Conservation (phyloP, 306 rosid genomes). For the Trifolium subterraneum region DNA sequence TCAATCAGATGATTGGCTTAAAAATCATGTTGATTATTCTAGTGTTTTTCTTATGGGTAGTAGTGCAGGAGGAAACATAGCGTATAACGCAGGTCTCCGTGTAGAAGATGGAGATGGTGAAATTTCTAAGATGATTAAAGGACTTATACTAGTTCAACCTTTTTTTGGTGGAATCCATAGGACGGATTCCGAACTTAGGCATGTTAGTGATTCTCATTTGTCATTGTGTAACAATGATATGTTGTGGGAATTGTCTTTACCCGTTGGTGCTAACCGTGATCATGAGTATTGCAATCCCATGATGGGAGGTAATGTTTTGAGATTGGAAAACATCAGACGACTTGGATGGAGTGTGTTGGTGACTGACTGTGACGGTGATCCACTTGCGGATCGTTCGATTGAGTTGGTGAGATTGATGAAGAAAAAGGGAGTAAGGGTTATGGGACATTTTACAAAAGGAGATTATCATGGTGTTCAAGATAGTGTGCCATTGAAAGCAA, state of each 20-base stretch:
- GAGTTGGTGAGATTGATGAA: slow-evolving; percentile 43
- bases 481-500: slow-evolving; percentile 38
- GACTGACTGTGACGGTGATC: slow-evolving; percentile 58
- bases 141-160: slow-evolving; percentile 60
- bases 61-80: slow-evolving; percentile 62
- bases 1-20: slow-evolving; percentile 49
- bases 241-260: slow-evolving; percentile 60
- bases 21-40: slow-evolving; percentile 44
- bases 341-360: slow-evolving; percentile 51
- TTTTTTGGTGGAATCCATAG: slow-evolving; percentile 55
- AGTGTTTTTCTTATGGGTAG: slow-evolving; percentile 53
- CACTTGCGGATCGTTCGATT: slow-evolving; percentile 56
- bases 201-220: slow-evolving; percentile 40
- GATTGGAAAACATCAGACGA: slow-evolving; percentile 29
- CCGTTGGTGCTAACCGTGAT: slow-evolving; percentile 55
- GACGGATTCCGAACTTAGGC: slow-evolving; percentile 48
- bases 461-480: slow-evolving; percentile 53
- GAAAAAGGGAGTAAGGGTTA: slow-evolving; percentile 43
- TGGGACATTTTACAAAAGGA: slow-evolving; percentile 48
- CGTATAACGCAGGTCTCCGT: slow-evolving; percentile 57
- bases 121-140: slow-evolving; percentile 47
- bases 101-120: neutral
- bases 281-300: slow-evolving; percentile 59
- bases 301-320: slow-evolving; percentile 13
- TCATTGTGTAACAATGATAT: slow-evolving; percentile 27